Percentiles rank a stretch among this genome's conserved stretches.
Conservation (phyloP, 495 filamentous ascomycete genomes). For the Penicillium robsamsonii region DNA sequence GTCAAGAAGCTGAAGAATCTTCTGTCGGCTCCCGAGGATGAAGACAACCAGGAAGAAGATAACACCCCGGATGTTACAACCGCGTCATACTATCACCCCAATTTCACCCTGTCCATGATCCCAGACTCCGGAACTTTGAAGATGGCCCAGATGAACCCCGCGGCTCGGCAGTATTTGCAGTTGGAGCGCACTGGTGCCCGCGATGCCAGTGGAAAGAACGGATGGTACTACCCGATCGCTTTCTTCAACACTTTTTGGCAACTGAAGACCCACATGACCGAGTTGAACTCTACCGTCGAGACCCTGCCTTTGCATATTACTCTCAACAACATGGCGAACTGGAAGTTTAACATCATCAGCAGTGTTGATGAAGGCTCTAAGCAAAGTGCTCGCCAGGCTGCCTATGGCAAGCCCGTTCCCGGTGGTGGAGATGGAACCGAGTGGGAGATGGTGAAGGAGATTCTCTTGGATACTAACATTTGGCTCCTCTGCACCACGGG, state of each 20-base stretch:
- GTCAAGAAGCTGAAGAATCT: constrained; percentile 86
- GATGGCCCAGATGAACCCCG: constrained; percentile 67
- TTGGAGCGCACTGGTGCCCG: constrained; percentile 72
- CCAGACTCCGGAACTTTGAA: constrained; percentile 70
- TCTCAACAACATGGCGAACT: constrained; percentile 76
- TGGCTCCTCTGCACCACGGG: constrained; percentile 83
- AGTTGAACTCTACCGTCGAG: constrained; percentile 88
- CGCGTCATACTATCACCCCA: constrained; percentile 90
- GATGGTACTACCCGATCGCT: constrained; percentile 94
- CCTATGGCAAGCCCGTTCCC: constrained; percentile 59
- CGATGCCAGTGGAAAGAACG: constrained; percentile 80
- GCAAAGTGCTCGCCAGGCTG: constrained; percentile 69
- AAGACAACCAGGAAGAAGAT: constrained; percentile 49
- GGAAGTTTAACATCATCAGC: constrained; percentile 85
- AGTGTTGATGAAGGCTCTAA: constrained; percentile 85
- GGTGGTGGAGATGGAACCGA: constrained; percentile 74
- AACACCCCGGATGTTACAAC: constrained; percentile 60
- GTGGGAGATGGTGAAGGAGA: constrained; percentile 93
- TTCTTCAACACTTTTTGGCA: constrained; percentile 98
- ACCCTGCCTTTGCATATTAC: constrained; percentile 80
- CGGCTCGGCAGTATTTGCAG: constrained; percentile 70
- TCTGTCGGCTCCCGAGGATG: constrained; percentile 57
- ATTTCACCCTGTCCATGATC: constrained; percentile 85
- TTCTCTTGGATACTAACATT: constrained; percentile 90
- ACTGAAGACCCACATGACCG: constrained; percentile 82